phyloP scores from a whole-genome alignment of 306 rosid species.

The Adenanthera pavonina region DNA sequence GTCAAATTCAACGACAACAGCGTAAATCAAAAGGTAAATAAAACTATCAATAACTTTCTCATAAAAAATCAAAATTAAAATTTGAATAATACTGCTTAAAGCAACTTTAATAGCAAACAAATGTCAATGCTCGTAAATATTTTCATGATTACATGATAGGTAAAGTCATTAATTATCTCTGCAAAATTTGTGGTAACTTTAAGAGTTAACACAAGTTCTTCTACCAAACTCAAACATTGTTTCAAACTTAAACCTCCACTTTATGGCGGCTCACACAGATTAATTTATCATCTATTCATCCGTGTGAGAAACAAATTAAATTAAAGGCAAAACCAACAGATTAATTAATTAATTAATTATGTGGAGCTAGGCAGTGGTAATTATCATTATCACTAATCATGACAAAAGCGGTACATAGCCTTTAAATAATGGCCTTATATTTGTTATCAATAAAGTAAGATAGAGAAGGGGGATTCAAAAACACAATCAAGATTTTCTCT shows the following conservation, averaged over 20 bases:
- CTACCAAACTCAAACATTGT: background rate
- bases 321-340: background rate
- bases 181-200: constrained; percentile 3
- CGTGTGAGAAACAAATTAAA: constrained; percentile 10
- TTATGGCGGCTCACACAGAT: background rate
- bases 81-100: background rate
- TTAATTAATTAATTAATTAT: background rate
- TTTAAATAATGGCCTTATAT: constrained; percentile 52
- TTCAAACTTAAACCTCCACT: background rate
- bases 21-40: background rate
- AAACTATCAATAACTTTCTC: background rate
- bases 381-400: constrained; percentile 51
- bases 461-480: constrained; percentile 41
- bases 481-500: constrained; percentile 33
- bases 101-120: constrained; percentile 7
- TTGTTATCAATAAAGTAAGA: constrained; percentile 47
- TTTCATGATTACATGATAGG: background rate
- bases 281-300: background rate
- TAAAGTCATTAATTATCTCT: background rate
- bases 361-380: background rate
- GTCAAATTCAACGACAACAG: no score
- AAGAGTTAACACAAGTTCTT: background rate
- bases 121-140: background rate
- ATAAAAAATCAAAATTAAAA: background rate
- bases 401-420: constrained; percentile 44